Conservation (phyloP, 352 stramenopile genomes). For the Globisporangium polare region DNA sequence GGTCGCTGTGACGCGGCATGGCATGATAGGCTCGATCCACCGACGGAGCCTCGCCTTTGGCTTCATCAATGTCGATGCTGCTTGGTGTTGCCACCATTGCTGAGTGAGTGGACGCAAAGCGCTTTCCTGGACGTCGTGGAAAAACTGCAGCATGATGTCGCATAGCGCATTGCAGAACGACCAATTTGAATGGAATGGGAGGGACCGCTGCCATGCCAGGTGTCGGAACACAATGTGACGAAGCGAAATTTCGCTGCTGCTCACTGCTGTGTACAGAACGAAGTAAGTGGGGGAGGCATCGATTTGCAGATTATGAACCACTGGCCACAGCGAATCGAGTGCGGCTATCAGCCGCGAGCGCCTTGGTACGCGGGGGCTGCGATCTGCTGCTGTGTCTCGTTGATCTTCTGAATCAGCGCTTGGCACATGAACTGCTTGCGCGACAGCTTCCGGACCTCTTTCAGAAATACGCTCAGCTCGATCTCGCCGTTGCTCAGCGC, state of each 20-base stretch:
- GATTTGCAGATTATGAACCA: constrained; percentile 6
- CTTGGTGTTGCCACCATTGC: too few species aligned
- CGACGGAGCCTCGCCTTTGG: not conserved
- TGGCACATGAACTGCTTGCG: constrained; percentile 90
- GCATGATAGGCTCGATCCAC: not conserved
- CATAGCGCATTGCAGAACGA: not conserved
- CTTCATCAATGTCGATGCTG: too few species aligned
- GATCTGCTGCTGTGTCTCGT: constrained; percentile 67
- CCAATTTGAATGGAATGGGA: not conserved
- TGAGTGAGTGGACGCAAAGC: too few species aligned
- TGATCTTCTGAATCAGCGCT: constrained; percentile 87
- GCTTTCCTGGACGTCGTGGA: not conserved
- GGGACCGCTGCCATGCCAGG: not conserved
- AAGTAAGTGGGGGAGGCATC: not conserved
- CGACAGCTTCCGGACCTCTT: constrained; percentile 87
- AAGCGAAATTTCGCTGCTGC: not conserved
- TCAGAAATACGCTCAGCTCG: constrained; percentile 78
- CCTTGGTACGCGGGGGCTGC: constrained; percentile 40
- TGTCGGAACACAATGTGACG: not conserved
- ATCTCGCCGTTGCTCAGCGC: constrained; percentile 87
- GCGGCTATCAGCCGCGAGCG: constrained; percentile 1
- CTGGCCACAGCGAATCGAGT: not conserved
- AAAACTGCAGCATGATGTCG: not conserved
- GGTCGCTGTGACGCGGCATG: not conserved
- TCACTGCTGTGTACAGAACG: not conserved